Base-by-base conservation (phyloP, 140 eudicot species). In the Anethum foeniculum region DNA sequence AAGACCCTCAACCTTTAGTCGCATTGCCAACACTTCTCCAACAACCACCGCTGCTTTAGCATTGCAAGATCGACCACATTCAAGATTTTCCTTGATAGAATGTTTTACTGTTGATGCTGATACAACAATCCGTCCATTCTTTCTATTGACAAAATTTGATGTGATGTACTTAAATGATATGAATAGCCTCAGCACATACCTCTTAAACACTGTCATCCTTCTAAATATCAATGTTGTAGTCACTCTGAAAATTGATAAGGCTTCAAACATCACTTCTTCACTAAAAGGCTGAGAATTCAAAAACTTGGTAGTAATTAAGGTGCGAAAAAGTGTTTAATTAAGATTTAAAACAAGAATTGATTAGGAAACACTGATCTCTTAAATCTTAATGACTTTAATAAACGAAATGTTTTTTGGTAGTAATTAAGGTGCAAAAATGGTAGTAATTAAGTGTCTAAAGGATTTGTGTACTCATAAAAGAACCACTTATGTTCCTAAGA, bases 31-130 rank as follows among this genome's bases (percentile, higher is more conserved):
- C 46, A 68, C 75, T 34, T 68, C 75, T 13, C 44, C 75, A 0
- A 68, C 75, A 68, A 68, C 75, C 8, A 68, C 75, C 2, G 46
- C 75, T 68, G 75, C 75, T 68, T 68, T 68, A 68, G 75, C n/a
- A 68, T 68, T 68, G 46, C 75, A 68, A 68, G 75, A 34, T 15
- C 75, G 75, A 68, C 43, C 44, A 7, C 75, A 68, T 34, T 68
- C 75, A 68, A 68, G 75, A 27, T 32, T 68, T 23, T 14, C 38
- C 75, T 68, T 68, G 23, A 68, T 32, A 68, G 46, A 19, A 34
- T 68, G 75, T 68, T 32, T n/a, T 34, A 68, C 75, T 68, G 75
- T 68, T 68, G 75, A 68, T 68, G 44, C 75, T 68, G 75, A 12
- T 68, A 46, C 75, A 32, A 68, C 75, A 4, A 67, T 67, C 15